These are phyloP conservation scores for Mycosphaerella sp. DNA, from an alignment of 2,329 filamentous ascomycete genomes.

Conservation along the genomic window DNA sequence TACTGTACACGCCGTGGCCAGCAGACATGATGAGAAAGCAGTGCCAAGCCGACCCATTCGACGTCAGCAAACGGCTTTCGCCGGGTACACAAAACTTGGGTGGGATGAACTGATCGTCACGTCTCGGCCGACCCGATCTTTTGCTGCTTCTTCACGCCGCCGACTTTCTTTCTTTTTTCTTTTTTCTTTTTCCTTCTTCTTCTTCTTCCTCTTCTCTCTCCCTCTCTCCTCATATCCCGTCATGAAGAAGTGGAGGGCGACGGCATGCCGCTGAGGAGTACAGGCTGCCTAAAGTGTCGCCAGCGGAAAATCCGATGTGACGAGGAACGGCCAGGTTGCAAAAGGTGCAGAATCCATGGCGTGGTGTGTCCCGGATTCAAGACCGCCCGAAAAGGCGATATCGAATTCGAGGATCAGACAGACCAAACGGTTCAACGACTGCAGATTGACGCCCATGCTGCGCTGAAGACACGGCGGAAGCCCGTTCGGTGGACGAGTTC, in stretches of 20 bases:
- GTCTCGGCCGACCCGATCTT: background rate
- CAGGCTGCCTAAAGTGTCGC: constrained; percentile 29
- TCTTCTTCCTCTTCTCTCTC: no score
- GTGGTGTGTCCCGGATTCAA: constrained; percentile 28
- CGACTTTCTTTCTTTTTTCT: background rate
- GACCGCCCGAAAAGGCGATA: constrained; percentile 13
- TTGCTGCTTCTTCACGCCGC: background rate
- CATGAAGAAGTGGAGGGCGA: background rate
- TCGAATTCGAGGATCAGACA: constrained; percentile 29
- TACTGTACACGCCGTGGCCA: no score
- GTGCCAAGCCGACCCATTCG: background rate
- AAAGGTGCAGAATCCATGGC: constrained; percentile 25
- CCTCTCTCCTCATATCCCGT: background rate
- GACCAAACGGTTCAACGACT: constrained; percentile 13
- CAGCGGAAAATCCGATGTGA: constrained; percentile 30
- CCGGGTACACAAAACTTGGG: background rate
- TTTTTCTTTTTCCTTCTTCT: no score
- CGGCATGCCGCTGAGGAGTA: constrained; percentile 16
- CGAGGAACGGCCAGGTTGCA: constrained; percentile 24
- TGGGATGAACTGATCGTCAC: background rate
- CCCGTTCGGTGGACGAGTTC: background rate
- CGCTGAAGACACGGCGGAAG: background rate
- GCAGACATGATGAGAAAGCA: background rate
- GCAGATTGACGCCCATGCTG: background rate
- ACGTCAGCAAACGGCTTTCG: background rate